Evolutionary conservation across 2,329 filamentous ascomycete species (phyloP), one percentile per base, ranked within the genome.

Genomic region (Cladophialophora yegresii): DNA sequence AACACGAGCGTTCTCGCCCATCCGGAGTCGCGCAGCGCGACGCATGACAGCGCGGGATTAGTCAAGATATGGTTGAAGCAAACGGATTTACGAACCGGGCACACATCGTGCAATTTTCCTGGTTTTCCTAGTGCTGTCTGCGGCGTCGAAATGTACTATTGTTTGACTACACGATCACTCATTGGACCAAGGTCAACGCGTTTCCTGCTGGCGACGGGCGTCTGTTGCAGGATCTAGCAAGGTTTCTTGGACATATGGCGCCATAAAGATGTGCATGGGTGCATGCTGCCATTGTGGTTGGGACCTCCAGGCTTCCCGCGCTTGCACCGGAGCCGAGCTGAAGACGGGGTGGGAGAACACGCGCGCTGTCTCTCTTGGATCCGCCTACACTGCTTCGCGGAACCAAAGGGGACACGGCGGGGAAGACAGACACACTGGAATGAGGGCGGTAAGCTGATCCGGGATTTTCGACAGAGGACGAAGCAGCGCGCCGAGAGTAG

Each of bases 241-340:
- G 59, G 53, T 28, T 36, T 33, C 6, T n/a, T 16, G 5, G 43
- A 9, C 33, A 28, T 20, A 43, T 62, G 59, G 59, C 53, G 59
- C 45, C 56, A 62, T 62, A n/a, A 28, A 26, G 49, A 47, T 47
- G 33, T 30, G 57, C 47, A 51, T 47, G 55, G 55, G n/a, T 47
- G 55, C n/a, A 58, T 49, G 26, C 47, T 49, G 26, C 47, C 12
- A 50, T 50, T 23, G 47, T 50, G 47, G 47, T 50, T 26, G 9
- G 47, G 23, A 28, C 10, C 47, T 43, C 36, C n/a, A 43, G 16
- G 16, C 36, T 16, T n/a, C 36, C 36, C 36, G 36, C 36, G 47
- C 47, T 23, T 51, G 22, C 3, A 51, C 20, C 26, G 8, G 47
- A 51, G 22, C 47, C 20, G 47, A 51, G 47, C 26, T 51, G 47